phyloP scores from a whole-genome alignment of 139 green algal genomes.

The Chlorella sp. region DNA sequence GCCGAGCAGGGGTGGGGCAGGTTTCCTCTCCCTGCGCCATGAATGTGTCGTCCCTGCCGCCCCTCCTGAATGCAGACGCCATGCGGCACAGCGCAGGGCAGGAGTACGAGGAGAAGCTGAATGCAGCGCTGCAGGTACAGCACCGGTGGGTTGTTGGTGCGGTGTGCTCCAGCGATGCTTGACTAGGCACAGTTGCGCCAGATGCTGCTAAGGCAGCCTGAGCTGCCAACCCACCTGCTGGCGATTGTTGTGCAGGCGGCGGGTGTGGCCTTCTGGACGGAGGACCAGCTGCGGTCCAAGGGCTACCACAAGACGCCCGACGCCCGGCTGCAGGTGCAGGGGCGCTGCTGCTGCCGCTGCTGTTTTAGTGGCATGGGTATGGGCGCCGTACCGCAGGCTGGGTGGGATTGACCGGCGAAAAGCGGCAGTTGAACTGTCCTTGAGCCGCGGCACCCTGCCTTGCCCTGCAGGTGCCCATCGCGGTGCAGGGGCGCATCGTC shows the following conservation, averaged over 20 bases:
- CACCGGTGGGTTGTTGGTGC: no score
- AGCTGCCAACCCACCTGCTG: no score
- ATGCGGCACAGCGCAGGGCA: slow-evolving; percentile 48
- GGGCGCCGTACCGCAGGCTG: no score
- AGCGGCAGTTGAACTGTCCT: neutral
- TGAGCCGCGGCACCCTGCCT: neutral
- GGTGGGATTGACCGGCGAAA: no score
- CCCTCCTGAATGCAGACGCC: neutral
- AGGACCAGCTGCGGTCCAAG: slow-evolving; percentile 72
- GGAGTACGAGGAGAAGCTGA: slow-evolving; percentile 80
- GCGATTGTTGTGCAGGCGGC: neutral
- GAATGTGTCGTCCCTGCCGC: neutral
- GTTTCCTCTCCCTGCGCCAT: neutral
- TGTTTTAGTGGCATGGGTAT: no score
- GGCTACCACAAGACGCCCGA: slow-evolving; percentile 91
- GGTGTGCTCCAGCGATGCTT: no score
- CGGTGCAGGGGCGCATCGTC: slow-evolving; percentile 70
- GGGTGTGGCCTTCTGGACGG: slow-evolving; percentile 80
- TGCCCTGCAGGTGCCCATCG: slow-evolving; percentile 69
- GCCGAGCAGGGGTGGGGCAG: neutral
- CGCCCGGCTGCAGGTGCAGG: slow-evolving; percentile 71
- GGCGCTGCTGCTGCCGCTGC: neutral
- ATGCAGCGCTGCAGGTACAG: slow-evolving; percentile 54
- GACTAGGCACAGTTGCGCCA: no score
- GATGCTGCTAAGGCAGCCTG: no score